Base-by-base conservation (phyloP, 2,329 filamentous ascomycete genomes). In the Paecilomyces variotii region DNA sequence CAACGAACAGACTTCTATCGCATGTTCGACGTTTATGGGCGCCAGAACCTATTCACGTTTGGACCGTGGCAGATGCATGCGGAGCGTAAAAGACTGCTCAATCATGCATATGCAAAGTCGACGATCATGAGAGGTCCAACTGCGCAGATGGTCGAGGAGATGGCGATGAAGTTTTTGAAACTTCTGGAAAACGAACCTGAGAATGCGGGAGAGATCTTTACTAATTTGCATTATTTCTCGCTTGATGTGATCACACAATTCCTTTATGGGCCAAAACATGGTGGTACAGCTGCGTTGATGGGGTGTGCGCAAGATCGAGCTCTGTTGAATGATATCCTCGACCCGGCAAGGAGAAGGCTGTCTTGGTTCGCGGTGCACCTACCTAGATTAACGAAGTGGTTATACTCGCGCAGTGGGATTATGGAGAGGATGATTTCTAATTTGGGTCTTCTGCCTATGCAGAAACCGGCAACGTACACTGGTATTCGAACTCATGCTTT, bases 21-120 rank as follows among this genome's bases (percentile, higher is more conserved):
- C 52, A 82, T 84, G 78, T 84, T 84, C 59, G 80, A 82, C 61
- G 79, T 76, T 0, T 82, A 82, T 55, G 80, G 79, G 0, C 71
- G 72, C 9, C 77, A 76, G 64, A 82, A 83, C 56, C 63, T 84
- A 1, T 84, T 84, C 64, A 81, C 79, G 0, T 83, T 84, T 60
- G 68, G 70, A 5, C 70, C 73, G 0, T 70, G 71, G 0, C 74
- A 72, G 30, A 70, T 74, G 1, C 81, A 84, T 64, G 74, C 72
- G 0, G 74, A 79, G 1, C 68, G 82, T 19, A 84, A 84, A 70
- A 83, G 82, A 62, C 59, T 82, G 0, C 58, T 83, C 9, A 75
- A 78, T 3, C 78, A 82, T 59, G 77, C 78, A 0, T 84, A 84
- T 58, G 78, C 81, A 0, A 84, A 84, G 58, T 77, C 75, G 0